Evolutionary conservation across 2,329 filamentous ascomycete species (phyloP), one percentile per base, ranked within the genome.

Genomic region (Beauveria sp.): DNA sequence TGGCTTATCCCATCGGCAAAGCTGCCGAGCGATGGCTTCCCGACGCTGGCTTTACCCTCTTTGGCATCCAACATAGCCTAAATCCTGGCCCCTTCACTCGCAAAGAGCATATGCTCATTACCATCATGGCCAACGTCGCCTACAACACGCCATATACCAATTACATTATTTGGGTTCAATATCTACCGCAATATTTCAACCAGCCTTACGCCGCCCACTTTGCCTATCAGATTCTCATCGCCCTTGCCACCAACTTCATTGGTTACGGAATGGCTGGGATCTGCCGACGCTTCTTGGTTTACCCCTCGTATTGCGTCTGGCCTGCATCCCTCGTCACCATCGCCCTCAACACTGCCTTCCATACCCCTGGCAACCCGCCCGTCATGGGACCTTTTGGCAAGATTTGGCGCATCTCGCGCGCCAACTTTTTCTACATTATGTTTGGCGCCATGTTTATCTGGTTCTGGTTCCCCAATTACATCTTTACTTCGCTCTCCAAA

Each of bases 61-160:
- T 76, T 47, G 79, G 79, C 10, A 66, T 75, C 24, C 73, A 76
- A 22, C 78, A 81, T 67, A 77, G 75, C 5, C 73, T 84, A 16
- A 84, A 84, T 66, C 81, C 82, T 0, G 81, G 82, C 0, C 79
- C 78, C 2, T 85, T 85, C 67, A 80, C 79, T 59, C 79, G 79
- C 66, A 86, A 86, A 71, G 83, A 86, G 69, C 83, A 86, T 67
- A 82, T 83, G 76, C 74, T 86, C 46, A 82, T 85, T 64, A 80
- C 80, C 62, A 82, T 84, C 69, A 84, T 84, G 80, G 83, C 86
- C 59, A 87, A 87, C 68, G 80, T 81, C 14, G 78, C 79, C 14
- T 80, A 77, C 70, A 78, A 77, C 62, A 75, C 75, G 3, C 80
- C 80, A 0, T 84, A 83, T 66, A 83, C 81, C 3, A 80, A 79